A percentile compares a stretch with the other conserved stretches of the same genome.
These are phyloP conservation scores for Typha latifolia DNA, from an alignment of 176 grass and related monocot genomes.

Conservation along the genomic window DNA sequence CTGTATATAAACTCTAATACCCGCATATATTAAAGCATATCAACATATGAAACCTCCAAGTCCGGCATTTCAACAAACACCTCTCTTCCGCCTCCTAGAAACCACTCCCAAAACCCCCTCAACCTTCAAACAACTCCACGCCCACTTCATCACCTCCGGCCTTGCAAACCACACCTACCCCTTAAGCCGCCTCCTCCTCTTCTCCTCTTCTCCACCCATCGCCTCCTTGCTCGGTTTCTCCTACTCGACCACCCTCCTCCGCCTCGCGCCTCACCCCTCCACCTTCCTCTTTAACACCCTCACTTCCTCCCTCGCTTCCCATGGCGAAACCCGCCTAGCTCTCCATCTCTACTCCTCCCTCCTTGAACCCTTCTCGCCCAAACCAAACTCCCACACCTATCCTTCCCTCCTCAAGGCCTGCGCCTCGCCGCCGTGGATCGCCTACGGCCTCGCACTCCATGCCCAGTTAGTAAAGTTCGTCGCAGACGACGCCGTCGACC, in stretches of 20 bases:
- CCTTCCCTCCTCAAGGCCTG: constrained; percentile 42
- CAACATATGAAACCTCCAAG: neutral
- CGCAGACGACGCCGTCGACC: constrained; percentile 17
- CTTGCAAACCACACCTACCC: constrained; percentile 35
- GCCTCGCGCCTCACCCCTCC: constrained; percentile 17
- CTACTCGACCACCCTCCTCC: neutral
- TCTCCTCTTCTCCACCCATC: neutral
- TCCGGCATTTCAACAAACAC: neutral
- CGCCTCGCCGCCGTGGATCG: constrained; percentile 3
- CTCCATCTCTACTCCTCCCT: constrained; percentile 28
- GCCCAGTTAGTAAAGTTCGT: constrained; percentile 43
- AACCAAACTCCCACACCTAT: constrained; percentile 37
- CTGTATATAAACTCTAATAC: too few species aligned
- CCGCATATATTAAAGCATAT: too few species aligned
- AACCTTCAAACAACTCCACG: constrained; percentile 29
- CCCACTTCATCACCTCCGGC: constrained; percentile 34
- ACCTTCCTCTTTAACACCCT: constrained; percentile 42
- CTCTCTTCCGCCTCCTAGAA: neutral
- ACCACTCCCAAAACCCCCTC: neutral
- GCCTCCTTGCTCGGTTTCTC: neutral
- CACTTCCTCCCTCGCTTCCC: constrained; percentile 23
- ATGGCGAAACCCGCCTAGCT: constrained; percentile 9
- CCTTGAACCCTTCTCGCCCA: constrained; percentile 5
- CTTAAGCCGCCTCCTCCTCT: constrained; percentile 31
- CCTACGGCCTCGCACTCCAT: constrained; percentile 22